Evolutionary conservation across 1,139 yeast genomes (phyloP).

Genomic region (Kodamaea fungicola): DNA sequence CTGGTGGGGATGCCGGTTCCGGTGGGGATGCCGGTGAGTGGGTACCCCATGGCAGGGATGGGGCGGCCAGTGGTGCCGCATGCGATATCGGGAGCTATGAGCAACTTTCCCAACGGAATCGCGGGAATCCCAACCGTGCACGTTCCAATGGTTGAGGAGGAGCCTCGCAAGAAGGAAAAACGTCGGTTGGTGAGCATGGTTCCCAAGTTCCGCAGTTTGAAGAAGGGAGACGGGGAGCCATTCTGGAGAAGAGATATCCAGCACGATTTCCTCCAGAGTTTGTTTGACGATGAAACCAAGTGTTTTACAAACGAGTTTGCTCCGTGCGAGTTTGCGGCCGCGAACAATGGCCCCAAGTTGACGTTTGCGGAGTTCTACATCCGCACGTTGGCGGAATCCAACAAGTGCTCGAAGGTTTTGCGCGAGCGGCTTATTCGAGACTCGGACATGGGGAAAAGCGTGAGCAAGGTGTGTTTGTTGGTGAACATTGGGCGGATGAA

Average conservation of each 20-base stretch:
- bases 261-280: slow-evolving; percentile 64
- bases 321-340: slow-evolving; percentile 30
- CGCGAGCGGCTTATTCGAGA: slow-evolving; percentile 71
- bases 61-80: slow-evolving; percentile 6
- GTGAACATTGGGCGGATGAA: slow-evolving; percentile 94
- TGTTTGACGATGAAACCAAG: slow-evolving; percentile 60
- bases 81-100: slow-evolving; percentile 12
- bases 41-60: no score
- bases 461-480: slow-evolving; percentile 77
- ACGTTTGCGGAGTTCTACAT: slow-evolving; percentile 87
- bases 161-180: slow-evolving; percentile 8
- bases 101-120: neutral
- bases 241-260: slow-evolving; percentile 88
- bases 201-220: slow-evolving; percentile 53
- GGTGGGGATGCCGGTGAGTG: no score
- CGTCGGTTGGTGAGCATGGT: slow-evolving; percentile 11
- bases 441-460: slow-evolving; percentile 62
- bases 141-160: slow-evolving; percentile 1
- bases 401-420: slow-evolving; percentile 78
- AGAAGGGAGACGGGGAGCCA: slow-evolving; percentile 90
- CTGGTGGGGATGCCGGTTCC: neutral
- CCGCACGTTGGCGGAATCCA: slow-evolving; percentile 76
- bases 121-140: no score
- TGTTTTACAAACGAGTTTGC: slow-evolving; percentile 66
- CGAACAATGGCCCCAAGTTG: slow-evolving; percentile 44